Evolutionary conservation across 257 asterid genomes (phyloP), one percentile per base, ranked within the genome.

Genomic region (Rauvolfia tetraphylla): DNA sequence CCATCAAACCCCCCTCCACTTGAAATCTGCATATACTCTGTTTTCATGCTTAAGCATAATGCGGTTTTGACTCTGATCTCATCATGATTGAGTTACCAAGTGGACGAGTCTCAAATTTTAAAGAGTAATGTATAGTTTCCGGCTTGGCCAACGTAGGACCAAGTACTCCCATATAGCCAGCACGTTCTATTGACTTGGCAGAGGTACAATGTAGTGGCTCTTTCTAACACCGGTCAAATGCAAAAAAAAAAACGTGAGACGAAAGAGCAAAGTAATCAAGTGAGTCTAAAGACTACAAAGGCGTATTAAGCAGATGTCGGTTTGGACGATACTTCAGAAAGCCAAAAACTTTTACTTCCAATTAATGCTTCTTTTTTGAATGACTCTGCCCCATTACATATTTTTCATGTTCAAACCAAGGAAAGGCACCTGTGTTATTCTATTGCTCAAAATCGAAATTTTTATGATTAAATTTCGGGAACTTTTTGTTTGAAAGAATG

Each of bases 91-190:
- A 51, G 57, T 51, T 51, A 51, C 3, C 6, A 51, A 51, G 57
- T 51, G 57, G 3, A 51, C 0, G 23, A 15, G 23, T 51, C 23
- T 14, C n/a, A 18, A 51, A 18, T 15, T 49, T 15, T 0, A 49
- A 44, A 44, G 12, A 5, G 51, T 7, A 44, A 41, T 9, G 51
- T 44, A 17, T 49, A 49, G 22, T 49, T 49, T 12, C 14, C 3
- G 8, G 44, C 44, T 41, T 41, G 75, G 75, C 63, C 75, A 62
- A 71, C 75, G 20, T 20, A 1, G 75, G 15, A 48, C 49, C 38
- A 49, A 33, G 20, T 71, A 48, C 34, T 71, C 15, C 29, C 53
- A n/a, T 13, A 0, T 25, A 20, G 31, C 48, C 42, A 31, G 31
- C 27, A 31, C 22, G 62, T 72, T 29, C 33, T 2, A 9, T 72